phyloP scores from a whole-genome alignment of 805 yeast genomes.

The Grigorovia yakushimaensis region DNA sequence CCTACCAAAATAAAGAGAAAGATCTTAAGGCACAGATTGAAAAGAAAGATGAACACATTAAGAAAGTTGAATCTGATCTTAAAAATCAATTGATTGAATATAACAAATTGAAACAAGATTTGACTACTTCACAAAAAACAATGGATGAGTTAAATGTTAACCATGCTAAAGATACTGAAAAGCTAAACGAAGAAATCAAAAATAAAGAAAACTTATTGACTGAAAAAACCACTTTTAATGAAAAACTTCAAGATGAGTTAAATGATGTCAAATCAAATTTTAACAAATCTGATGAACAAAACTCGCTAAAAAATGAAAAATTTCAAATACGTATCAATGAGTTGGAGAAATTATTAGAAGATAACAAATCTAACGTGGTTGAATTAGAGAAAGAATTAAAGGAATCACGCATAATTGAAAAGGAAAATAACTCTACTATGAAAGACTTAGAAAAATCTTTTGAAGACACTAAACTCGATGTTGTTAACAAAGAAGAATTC shows the following conservation, averaged over 20 bases:
- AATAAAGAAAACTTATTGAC: not conserved
- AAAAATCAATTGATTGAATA: not conserved
- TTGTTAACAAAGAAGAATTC: not conserved
- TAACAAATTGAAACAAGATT: not conserved
- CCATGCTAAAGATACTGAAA: not conserved
- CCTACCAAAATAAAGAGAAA: not conserved
- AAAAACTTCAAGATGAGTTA: not conserved
- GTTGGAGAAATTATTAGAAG: constrained; percentile 1
- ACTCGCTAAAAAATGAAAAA: not conserved
- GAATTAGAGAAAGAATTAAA: not conserved
- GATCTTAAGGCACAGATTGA: not conserved
- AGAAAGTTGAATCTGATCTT: not conserved
- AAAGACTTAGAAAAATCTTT: not conserved
- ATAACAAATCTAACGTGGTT: not conserved
- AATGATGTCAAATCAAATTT: not conserved
- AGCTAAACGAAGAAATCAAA: not conserved
- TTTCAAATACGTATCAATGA: not conserved
- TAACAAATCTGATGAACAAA: not conserved
- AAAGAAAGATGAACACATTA: not conserved
- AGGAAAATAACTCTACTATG: not conserved
- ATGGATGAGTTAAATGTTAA: not conserved
- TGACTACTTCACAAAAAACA: not conserved
- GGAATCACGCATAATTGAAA: too few relatives aligned
- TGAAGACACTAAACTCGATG: not conserved
- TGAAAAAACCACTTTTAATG: not conserved